Evolutionary conservation across 2,329 filamentous ascomycete species (phyloP), one percentile per base, ranked within the genome.

Genomic region (Alternaria ethzedia): DNA sequence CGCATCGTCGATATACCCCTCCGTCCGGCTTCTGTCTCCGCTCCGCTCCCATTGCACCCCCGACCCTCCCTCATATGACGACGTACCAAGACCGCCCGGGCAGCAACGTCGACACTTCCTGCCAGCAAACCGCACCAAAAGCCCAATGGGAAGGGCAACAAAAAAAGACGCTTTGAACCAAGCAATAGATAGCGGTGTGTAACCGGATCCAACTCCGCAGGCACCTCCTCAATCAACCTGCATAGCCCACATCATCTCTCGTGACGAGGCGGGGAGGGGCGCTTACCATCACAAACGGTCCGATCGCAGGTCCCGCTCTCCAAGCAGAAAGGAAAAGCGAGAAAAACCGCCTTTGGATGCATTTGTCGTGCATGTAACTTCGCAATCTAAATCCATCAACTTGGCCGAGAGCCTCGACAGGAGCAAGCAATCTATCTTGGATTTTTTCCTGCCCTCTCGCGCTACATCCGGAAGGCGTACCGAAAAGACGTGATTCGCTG

Each of bases 361-460:
- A 52, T 52, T 52, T 52, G 36, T 41, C 49, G 49, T 52, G 49
- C 49, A 52, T 52, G 11, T 52, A 41, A 41, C 36, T 17, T 52
- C 36, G 49, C 49, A 36, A 52, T 52, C 49, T 52, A 52, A 52
- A 52, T 52, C 49, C 6, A 36, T 52, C 30, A 52, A 52, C 49
- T 52, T 23, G 20, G 49, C 49, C 49, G 49, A 41, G 28, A 21
- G 30, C 13, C 6, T 32, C 30, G 30, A 32, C 30, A 32, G 30
- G 32, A 36, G 28, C 20, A 30, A 52, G 30, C 49, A 36, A 52
- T 52, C 49, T 52, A 23, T 41, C 20, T 21, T 21, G 15, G 20
- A 52, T 23, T 23, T 21, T 21, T 41, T 41, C 36, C 36, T 41
- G 36, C 36, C 36, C 36, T 41, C 36, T 41, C 36, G 36, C 28